Conservation (phyloP, 768 basidiomycete genomes). For the Leucosporidium scottii region DNA sequence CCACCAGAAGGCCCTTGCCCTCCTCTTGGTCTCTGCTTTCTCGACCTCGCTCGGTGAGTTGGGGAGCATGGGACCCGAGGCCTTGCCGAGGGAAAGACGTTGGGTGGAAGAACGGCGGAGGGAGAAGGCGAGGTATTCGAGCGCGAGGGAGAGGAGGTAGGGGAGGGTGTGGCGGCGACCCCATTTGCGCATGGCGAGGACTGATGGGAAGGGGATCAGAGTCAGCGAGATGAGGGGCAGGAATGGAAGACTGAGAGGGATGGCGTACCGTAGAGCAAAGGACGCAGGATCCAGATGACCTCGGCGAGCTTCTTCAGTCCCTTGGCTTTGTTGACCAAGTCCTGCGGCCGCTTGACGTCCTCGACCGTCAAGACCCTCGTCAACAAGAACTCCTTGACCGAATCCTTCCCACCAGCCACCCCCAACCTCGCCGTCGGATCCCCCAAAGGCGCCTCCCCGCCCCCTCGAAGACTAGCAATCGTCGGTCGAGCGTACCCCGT, state of each 20-base stretch:
- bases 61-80: slow-evolving; percentile 20
- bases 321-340: slow-evolving; percentile 31
- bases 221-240: not conserved
- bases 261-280: slow-evolving; percentile 37
- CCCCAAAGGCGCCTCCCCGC: not conserved
- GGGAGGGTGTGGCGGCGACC: slow-evolving; percentile 35
- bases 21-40: slow-evolving; percentile 27
- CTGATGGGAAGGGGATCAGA: not conserved
- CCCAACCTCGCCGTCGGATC: not conserved
- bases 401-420: slow-evolving; percentile 8
- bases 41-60: slow-evolving; percentile 30
- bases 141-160: slow-evolving; percentile 37
- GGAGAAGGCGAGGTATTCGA: slow-evolving; percentile 37
- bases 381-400: slow-evolving; percentile 32
- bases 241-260: not conserved
- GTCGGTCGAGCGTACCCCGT: slow-evolving; percentile 33
- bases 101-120: slow-evolving; percentile 13
- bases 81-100: slow-evolving; percentile 16
- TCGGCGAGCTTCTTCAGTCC: slow-evolving; percentile 32
- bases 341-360: slow-evolving; percentile 35
- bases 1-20: slow-evolving; percentile 31
- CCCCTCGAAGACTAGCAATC: slow-evolving; percentile 28
- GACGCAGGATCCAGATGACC: slow-evolving; percentile 37
- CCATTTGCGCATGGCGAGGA: slow-evolving; percentile 34
- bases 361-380: slow-evolving; percentile 32